Conservation (phyloP, 2,329 filamentous ascomycete genomes). For the Fusarium marasasianum region DNA sequence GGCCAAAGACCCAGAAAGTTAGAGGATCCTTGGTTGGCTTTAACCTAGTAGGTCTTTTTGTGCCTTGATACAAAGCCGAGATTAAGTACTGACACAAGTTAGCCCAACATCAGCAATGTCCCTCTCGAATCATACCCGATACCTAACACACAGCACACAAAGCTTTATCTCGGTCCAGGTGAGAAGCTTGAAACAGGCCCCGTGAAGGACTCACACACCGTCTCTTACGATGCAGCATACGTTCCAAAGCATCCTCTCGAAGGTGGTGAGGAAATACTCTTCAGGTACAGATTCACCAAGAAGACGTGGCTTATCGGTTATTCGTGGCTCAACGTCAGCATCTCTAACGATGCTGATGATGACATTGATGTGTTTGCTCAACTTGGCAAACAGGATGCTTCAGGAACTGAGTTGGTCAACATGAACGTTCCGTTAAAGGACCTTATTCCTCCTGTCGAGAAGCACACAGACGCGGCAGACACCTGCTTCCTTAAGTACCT, state of each 20-base stretch:
- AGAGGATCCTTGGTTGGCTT: not conserved
- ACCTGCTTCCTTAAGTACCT: not conserved
- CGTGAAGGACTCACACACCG: fast-evolving
- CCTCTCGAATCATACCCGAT: not conserved
- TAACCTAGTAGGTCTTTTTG: not conserved
- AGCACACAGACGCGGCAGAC: not conserved
- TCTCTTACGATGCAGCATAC: not conserved
- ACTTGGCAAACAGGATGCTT: not conserved
- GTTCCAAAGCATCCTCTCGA: not conserved
- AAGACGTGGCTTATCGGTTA: not conserved
- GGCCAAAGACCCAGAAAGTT: not conserved
- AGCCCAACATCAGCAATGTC: not conserved
- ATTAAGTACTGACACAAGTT: not conserved
- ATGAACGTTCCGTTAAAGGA: not conserved
- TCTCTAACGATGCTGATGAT: not conserved
- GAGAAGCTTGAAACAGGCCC: not conserved
- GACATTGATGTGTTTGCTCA: not conserved
- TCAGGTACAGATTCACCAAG: not conserved
- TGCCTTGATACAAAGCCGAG: no score
- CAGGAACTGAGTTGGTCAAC: not conserved
- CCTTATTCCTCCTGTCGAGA: not conserved
- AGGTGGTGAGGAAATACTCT: not conserved
- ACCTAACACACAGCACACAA: not conserved
- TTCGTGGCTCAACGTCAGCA: not conserved
- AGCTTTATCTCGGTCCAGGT: not conserved